phyloP scores from a whole-genome alignment of 805 yeast species.

The Hemisphaericaspora nanyangensis region DNA sequence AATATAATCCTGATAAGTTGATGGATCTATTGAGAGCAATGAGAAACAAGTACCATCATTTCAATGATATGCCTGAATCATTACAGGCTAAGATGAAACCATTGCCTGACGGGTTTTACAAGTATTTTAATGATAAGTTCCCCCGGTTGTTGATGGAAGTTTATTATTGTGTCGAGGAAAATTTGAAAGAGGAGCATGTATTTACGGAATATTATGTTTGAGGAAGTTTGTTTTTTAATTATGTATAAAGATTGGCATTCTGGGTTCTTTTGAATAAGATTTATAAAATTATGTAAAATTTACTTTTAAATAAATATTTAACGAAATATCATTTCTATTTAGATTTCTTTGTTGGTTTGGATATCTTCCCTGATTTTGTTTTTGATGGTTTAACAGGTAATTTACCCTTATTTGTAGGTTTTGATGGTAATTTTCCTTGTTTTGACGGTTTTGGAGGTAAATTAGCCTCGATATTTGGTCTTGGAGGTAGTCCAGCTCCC shows the following conservation, averaged over 20 bases:
- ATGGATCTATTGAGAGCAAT: constrained; percentile 87
- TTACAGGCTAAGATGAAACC: constrained; percentile 69
- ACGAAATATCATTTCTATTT: too few relatives aligned
- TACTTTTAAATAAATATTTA: too few relatives aligned
- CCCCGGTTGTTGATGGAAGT: constrained; percentile 77
- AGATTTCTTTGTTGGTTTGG: constrained; percentile 1
- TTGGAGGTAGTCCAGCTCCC: neutral
- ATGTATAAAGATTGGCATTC: too few relatives aligned
- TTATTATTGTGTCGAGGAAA: constrained; percentile 55
- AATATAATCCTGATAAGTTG: constrained; percentile 71
- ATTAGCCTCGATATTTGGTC: neutral
- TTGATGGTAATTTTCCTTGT: neutral
- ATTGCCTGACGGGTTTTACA: constrained; percentile 79
- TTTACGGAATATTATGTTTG: constrained; percentile 35
- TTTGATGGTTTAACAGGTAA: neutral
- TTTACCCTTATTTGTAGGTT: neutral
- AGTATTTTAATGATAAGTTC: constrained; percentile 68
- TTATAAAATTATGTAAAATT: too few relatives aligned
- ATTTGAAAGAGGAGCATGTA: constrained; percentile 61
- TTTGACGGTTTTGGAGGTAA: neutral
- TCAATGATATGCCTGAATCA: constrained; percentile 75
- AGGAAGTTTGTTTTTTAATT: neutral
- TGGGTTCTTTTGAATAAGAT: too few relatives aligned
- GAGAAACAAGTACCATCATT: constrained; percentile 93
- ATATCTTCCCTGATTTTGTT: neutral